Evolutionary conservation across 306 rosid genomes (phyloP).

Genomic region (Cicer chorassanicum): DNA sequence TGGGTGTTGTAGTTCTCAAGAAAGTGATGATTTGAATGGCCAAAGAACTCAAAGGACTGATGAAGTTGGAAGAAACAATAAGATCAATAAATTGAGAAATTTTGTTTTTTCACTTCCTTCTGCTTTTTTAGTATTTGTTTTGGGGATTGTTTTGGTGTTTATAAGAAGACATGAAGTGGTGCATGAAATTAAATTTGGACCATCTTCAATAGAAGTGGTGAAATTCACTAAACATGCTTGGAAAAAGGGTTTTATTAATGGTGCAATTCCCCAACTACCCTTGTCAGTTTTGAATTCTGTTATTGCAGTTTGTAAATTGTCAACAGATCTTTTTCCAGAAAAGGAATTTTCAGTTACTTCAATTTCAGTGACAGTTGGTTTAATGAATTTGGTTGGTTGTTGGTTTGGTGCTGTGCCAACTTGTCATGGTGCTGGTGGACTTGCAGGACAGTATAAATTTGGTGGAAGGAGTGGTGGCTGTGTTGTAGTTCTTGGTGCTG

Average conservation of each 20-base stretch:
- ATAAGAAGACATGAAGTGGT: constrained; percentile 39
- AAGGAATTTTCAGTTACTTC: constrained; percentile 43
- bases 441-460: constrained; percentile 46
- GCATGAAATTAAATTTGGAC: constrained; percentile 43
- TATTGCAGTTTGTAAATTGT: constrained; percentile 45
- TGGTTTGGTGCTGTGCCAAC: constrained; percentile 49
- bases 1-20: constrained; percentile 30
- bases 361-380: constrained; percentile 46
- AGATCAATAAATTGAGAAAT: constrained; percentile 24
- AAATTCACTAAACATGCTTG: constrained; percentile 39
- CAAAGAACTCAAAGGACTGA: background rate
- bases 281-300: constrained; percentile 44
- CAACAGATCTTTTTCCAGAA: constrained; percentile 44
- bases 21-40: background rate
- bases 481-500: constrained; percentile 39
- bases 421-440: constrained; percentile 48
- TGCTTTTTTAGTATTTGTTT: constrained; percentile 44
- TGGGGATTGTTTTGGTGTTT: constrained; percentile 43
- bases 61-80: constrained; percentile 7
- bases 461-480: constrained; percentile 47
- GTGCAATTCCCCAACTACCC: constrained; percentile 46
- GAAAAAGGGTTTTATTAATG: constrained; percentile 44
- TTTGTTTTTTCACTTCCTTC: constrained; percentile 48
- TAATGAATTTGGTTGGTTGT: constrained; percentile 45
- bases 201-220: constrained; percentile 39